Evolutionary conservation across 805 yeast genomes (phyloP).

Genomic region (Yarrowia bubula): DNA sequence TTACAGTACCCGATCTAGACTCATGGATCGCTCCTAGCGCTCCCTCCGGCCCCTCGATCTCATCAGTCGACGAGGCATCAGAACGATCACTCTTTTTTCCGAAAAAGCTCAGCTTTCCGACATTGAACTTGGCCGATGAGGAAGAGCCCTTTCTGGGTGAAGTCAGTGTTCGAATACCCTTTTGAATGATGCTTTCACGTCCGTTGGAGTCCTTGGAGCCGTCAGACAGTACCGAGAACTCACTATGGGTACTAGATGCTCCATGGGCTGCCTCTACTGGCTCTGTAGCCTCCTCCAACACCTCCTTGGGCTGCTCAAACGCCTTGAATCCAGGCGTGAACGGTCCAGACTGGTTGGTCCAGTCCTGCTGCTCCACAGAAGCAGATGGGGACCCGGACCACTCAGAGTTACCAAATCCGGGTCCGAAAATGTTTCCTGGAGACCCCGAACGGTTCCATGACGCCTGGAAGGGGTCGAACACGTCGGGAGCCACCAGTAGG

Average conservation of each 20-base stretch:
- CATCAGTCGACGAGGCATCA: background rate
- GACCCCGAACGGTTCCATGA: constrained; percentile 12
- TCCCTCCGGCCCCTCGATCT: background rate
- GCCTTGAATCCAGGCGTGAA: background rate
- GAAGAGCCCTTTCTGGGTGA: constrained; percentile 1
- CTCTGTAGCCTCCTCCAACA: background rate
- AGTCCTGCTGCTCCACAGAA: background rate
- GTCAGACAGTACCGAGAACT: constrained; percentile 1
- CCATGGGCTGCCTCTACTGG: background rate
- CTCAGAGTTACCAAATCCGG: constrained; percentile 6
- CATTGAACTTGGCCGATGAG: constrained; percentile 13
- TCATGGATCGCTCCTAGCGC: background rate
- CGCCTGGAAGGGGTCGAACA: constrained; percentile 13
- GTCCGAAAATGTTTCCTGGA: constrained; percentile 4
- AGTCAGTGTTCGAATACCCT: constrained; percentile 12
- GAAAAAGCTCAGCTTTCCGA: constrained; percentile 15
- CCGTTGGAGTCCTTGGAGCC: constrained; percentile 19
- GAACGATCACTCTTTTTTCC: constrained; percentile 8
- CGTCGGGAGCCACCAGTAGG: background rate
- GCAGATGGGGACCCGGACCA: constrained; percentile 3
- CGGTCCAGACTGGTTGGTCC: background rate
- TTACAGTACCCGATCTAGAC: constrained; percentile 1
- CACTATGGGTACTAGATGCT: background rate
- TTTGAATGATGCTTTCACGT: constrained; percentile 14
- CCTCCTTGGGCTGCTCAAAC: constrained; percentile 1